Base-by-base conservation (phyloP, 352 stramenopile genomes). In the Elongisporangium prolatum region DNA sequence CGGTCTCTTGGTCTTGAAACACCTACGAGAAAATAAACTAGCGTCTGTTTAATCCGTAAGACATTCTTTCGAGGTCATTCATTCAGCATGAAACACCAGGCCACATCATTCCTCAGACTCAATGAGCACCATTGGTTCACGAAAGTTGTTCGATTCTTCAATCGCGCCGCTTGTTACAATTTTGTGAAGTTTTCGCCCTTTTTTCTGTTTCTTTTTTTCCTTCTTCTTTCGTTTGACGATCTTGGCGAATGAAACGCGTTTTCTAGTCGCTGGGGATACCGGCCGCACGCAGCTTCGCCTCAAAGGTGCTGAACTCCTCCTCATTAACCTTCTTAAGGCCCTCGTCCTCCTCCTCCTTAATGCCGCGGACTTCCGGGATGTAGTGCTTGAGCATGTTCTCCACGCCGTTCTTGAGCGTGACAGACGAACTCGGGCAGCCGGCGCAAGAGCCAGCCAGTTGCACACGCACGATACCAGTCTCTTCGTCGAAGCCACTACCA, bases 361-460 rank as follows among this genome's bases (percentile, higher is more conserved):
- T 91, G 52, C 64, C 72, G 50, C 72, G 79, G 37, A 99, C 97
- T 80, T 99, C 98, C 0, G 97, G 97, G 63, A 99, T 98, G 75
- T 99, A 99, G 78, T 99, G 97, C 93, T 99, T 99, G 28, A 99
- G 85, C 98, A 99, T 99, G 72, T 99, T 99, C 75, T 99, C 97
- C 22, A 99, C 97, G 48, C 97, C 97, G 69, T 99, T 95, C 77
- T 99, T 99, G 64, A 99, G 88, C 50, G 98, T 99, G 17, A 99
- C 96, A 28, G 89, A 97, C 21, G 93, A 98, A 63, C 81, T 98
- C 13, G 97, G 96, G 72, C 98, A 99, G 25, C 97, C 97, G 0
- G 97, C 96, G 70, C 98, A 99, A 24, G 91, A 98, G 18, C 98
- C 98, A 10, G 95, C 91, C 28, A 98, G 71, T 70, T 97, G 84